Evolutionary conservation across 257 asterid species (phyloP).

Genomic region (Prunella vulgaris): DNA sequence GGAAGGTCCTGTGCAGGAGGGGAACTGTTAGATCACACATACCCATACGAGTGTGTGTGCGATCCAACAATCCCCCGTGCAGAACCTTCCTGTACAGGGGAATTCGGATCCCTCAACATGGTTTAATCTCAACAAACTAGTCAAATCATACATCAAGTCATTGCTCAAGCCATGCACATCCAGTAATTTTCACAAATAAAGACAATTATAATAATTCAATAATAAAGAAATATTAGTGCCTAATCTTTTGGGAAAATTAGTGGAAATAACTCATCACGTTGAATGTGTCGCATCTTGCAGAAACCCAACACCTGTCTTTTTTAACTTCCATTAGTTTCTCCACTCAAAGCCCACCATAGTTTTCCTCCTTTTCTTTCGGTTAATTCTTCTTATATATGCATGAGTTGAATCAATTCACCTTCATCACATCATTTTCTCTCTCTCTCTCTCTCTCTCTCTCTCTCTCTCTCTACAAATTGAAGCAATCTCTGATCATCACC

Average conservation of each 20-base stretch:
- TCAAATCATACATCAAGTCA: neutral
- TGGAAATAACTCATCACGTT: neutral
- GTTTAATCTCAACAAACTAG: neutral
- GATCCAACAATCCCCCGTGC: no score
- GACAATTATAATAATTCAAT: neutral
- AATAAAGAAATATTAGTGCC: neutral
- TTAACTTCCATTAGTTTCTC: constrained; percentile 21
- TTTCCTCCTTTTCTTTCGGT: constrained; percentile 15
- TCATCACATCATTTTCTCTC: neutral
- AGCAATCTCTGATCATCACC: neutral
- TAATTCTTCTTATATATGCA: constrained; percentile 15
- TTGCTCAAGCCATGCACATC: neutral
- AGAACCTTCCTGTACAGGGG: no score
- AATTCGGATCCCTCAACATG: no score
- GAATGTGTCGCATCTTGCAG: constrained; percentile 3
- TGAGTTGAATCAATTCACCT: neutral
- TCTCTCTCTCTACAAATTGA: constrained; percentile 13
- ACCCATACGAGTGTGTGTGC: no score
- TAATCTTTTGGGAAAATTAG: neutral
- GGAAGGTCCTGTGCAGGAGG: no score
- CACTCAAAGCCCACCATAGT: constrained; percentile 13
- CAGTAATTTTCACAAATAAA: neutral
- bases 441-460: constrained; percentile 13
- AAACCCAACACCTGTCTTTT: constrained; percentile 19
- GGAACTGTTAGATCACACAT: no score